phyloP scores from a whole-genome alignment of 2,329 filamentous ascomycete genomes.

The Pseudogymnoascus sp. region DNA sequence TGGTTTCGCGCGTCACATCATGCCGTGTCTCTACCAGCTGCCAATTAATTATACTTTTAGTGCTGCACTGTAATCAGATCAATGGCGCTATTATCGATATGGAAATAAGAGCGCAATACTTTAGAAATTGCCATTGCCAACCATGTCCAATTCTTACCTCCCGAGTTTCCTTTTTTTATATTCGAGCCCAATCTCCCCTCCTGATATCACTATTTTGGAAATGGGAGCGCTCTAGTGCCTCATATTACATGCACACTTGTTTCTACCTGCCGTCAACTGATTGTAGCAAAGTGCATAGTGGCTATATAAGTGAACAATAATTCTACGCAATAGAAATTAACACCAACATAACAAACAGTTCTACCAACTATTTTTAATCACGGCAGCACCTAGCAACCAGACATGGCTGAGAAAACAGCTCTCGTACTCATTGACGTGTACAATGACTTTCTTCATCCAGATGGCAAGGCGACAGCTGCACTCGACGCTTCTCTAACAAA shows the following conservation, averaged over 20 bases:
- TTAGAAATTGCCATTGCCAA: background rate
- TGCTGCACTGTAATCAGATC: background rate
- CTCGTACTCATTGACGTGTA: constrained; percentile 24
- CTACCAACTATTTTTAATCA: background rate
- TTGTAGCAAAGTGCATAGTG: background rate
- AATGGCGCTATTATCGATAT: background rate
- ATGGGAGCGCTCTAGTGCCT: background rate
- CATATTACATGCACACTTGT: background rate
- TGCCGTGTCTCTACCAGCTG: background rate
- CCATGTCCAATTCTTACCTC: background rate
- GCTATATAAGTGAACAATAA: background rate
- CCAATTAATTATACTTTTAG: background rate
- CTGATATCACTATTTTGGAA: background rate
- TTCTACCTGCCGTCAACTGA: background rate
- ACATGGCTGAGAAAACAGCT: constrained; percentile 17
- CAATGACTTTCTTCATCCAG: constrained; percentile 25
- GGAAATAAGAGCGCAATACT: background rate
- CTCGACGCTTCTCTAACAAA: constrained; percentile 24
- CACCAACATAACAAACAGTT: background rate
- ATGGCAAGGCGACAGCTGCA: constrained; percentile 21
- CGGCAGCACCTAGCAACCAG: background rate
- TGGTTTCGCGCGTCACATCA: background rate
- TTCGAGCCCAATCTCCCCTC: background rate
- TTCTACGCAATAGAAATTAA: background rate
- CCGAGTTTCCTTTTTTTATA: background rate